phyloP scores from a whole-genome alignment of 768 basidiomycete genomes.

The Xanthoconium purpureum region DNA sequence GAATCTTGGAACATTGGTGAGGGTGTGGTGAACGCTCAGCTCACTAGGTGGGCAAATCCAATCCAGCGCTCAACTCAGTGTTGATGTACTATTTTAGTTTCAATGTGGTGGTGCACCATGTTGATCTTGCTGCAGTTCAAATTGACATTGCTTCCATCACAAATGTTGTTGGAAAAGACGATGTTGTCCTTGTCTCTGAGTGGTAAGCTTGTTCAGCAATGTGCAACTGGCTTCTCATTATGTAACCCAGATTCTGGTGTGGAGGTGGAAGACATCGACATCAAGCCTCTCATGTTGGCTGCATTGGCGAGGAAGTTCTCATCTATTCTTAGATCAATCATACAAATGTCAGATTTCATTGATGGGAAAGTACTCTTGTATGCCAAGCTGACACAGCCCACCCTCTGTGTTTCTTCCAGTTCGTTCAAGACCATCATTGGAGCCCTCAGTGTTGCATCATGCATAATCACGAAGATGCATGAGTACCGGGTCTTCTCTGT shows the following conservation, averaged over 20 bases:
- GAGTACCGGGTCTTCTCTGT: conserved; percentile 29
- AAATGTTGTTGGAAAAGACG: conserved; percentile 23
- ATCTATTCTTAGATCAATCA: conserved; percentile 6
- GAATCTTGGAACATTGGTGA: conserved; percentile 19
- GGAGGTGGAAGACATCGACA: conserved; percentile 12
- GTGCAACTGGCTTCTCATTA: background rate
- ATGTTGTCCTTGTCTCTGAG: conserved; percentile 24
- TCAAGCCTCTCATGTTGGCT: conserved; percentile 13
- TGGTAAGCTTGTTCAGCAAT: conserved; percentile 7
- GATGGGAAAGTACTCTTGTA: conserved; percentile 14
- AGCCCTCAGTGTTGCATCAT: conserved; percentile 29
- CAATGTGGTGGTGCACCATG: conserved; percentile 15
- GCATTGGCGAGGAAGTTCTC: conserved; percentile 12
- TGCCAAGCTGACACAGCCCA: conserved; percentile 13
- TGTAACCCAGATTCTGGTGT: conserved; percentile 13
- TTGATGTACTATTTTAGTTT: background rate
- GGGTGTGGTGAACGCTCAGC: background rate
- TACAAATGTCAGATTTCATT: conserved; percentile 9
- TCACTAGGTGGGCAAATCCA: conserved; percentile 11
- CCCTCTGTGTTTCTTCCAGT: conserved; percentile 10
- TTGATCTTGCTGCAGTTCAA: conserved; percentile 20
- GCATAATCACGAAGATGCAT: conserved; percentile 28
- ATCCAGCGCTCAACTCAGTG: fast-evolving
- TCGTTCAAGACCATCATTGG: conserved; percentile 28
- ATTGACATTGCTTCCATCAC: conserved; percentile 20